Evolutionary conservation across 768 basidiomycete genomes (phyloP), one percentile per base, ranked within the genome.

Genomic region (Coprinopsis sp.): DNA sequence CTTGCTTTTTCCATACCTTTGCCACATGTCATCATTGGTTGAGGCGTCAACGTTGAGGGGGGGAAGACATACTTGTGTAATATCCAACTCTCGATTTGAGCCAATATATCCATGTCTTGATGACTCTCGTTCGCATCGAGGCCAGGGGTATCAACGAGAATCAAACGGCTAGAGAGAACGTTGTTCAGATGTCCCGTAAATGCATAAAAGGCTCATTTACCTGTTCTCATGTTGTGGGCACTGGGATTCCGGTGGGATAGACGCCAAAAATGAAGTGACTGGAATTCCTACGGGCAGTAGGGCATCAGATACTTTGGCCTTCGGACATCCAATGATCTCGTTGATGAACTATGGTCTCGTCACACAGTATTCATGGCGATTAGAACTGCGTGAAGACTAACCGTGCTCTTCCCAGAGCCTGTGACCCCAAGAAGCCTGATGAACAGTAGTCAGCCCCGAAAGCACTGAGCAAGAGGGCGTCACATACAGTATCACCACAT

Each of bases 341-440:
- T 50, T 45, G 43, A 50, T 46, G 21, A 50, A 40, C 49, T 50
- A 12, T 25, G 28, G 21, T 10, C 27, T 16, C 18, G 6, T n/a
- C 3, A 12, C n/a, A 12, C 16, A 25, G n/a, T 6, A 11, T n/a
- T 24, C 8, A 28, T 21, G 4, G 6, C 29, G 19, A 10, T 23
- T 21, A 7, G 37, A 33, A 14, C 37, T 25, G 11, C 10, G 46
- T 27, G 16, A 11, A 23, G 1, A 10, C 49, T 19, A 39, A 50
- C 49, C 24, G 30, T 45, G 49, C 49, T 50, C 16, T 50, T 50
- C 13, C 49, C 49, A 22, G 36, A 14, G n/a, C 49, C 49, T 12
- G 43, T 44, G 8, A 21, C 38, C 10, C 38, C 38, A 21, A 39
- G 38, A 8, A 39, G 19, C 25, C 38, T 39, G 18, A 24, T 39